A percentile compares a stretch with the other conserved stretches of the same genome.
Evolutionary conservation across 2,329 filamentous ascomycete genomes (phyloP).

Genomic region (Phyllosticta paracitricarpa): DNA sequence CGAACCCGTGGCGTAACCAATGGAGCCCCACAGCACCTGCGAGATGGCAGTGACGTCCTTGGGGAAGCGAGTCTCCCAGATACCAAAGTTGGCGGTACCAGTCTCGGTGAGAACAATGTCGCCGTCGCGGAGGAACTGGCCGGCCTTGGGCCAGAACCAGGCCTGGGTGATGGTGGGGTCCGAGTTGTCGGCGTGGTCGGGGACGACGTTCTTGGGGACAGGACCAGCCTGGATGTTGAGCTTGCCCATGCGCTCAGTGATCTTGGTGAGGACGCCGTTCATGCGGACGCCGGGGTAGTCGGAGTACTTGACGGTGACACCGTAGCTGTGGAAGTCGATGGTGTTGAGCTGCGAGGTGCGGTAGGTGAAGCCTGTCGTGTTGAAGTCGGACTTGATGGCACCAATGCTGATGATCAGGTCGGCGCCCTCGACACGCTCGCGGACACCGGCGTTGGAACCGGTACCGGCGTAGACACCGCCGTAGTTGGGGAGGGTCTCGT

Average conservation of each 20-base stretch:
- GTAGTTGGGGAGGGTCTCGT: slow-evolving; percentile 66
- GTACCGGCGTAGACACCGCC: slow-evolving; percentile 79
- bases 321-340: slow-evolving; percentile 70
- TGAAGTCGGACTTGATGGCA: slow-evolving; percentile 65
- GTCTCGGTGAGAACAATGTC: slow-evolving; percentile 83
- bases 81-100: slow-evolving; percentile 79
- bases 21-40: slow-evolving; percentile 64
- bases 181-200: slow-evolving; percentile 22
- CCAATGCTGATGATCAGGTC: slow-evolving; percentile 65
- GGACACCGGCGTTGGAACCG: slow-evolving; percentile 57
- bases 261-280: slow-evolving; percentile 64
- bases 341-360: slow-evolving; percentile 65
- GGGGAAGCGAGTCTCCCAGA: slow-evolving; percentile 77
- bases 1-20: slow-evolving; percentile 55
- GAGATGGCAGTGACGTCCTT: slow-evolving; percentile 66
- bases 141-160: slow-evolving; percentile 69
- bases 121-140: slow-evolving; percentile 58
- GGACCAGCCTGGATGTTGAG: slow-evolving; percentile 48
- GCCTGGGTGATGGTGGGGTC: slow-evolving; percentile 51
- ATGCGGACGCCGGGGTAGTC: slow-evolving; percentile 70
- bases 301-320: slow-evolving; percentile 64
- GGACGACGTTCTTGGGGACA: slow-evolving; percentile 43
- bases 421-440: slow-evolving; percentile 54
- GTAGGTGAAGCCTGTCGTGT: slow-evolving; percentile 75
- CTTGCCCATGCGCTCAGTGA: slow-evolving; percentile 49